Evolutionary conservation across 768 basidiomycete species (phyloP).

Genomic region (Boletus rex-veris): DNA sequence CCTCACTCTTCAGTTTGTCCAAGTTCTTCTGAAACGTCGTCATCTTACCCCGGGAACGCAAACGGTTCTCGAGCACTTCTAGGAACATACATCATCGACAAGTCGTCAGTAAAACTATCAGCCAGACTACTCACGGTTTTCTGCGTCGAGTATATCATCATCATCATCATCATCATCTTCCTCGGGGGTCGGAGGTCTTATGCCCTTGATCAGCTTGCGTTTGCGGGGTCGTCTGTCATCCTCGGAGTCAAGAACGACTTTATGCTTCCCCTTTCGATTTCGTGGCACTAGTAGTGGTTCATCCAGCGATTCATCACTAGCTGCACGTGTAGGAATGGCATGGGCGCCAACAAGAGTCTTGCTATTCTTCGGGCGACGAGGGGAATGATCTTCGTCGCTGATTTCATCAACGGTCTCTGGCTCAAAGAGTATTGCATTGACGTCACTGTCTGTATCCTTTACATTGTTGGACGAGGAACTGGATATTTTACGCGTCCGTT

Average conservation of each 20-base stretch:
- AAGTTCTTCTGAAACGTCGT: constrained; percentile 60
- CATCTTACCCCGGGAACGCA: constrained; percentile 59
- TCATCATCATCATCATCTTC: constrained; percentile 44
- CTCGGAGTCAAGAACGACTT: constrained; percentile 30
- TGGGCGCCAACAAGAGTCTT: constrained; percentile 14
- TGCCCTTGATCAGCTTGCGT: constrained; percentile 43
- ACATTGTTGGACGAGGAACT: constrained; percentile 14
- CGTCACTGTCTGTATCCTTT: constrained; percentile 39
- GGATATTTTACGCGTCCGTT: constrained; percentile 9
- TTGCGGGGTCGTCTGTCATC: constrained; percentile 35
- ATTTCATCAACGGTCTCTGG: constrained; percentile 22
- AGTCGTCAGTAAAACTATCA: not conserved
- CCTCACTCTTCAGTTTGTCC: constrained; percentile 60
- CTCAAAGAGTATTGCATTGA: constrained; percentile 52
- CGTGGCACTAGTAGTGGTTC: constrained; percentile 16
- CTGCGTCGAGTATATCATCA: constrained; percentile 41
- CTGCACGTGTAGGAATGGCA: constrained; percentile 5
- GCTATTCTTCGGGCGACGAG: constrained; percentile 24
- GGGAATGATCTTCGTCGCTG: constrained; percentile 25
- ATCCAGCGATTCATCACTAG: constrained; percentile 24
- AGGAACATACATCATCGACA: not conserved
- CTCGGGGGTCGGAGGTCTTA: constrained; percentile 40
- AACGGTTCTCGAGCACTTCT: constrained; percentile 64
- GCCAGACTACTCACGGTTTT: constrained; percentile 45
- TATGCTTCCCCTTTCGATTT: constrained; percentile 22